A percentile compares a stretch with the other conserved stretches of the same genome.
Evolutionary conservation across 2,329 filamentous ascomycete species (phyloP).

Genomic region (Fusarium bulbicola): DNA sequence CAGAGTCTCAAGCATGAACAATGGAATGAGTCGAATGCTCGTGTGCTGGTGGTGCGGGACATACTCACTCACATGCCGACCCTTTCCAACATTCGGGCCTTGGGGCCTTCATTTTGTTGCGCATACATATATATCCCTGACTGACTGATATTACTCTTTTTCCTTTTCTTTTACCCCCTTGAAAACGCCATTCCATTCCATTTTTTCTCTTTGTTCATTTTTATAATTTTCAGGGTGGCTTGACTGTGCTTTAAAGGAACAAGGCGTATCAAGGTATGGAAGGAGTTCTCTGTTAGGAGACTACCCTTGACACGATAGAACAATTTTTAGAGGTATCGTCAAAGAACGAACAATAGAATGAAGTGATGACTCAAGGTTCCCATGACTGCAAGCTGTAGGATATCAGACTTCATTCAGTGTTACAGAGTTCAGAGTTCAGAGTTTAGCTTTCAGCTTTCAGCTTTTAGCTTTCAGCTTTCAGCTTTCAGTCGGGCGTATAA

Average conservation of each 20-base stretch:
- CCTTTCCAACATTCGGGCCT: constrained; percentile 5
- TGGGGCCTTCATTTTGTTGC: constrained; percentile 4
- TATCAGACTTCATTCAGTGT: neutral
- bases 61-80: constrained; percentile 8
- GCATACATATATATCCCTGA: neutral
- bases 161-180: constrained; percentile 1
- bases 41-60: constrained; percentile 23
- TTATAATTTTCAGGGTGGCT: constrained; percentile 13
- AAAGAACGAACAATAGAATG: constrained; percentile 33
- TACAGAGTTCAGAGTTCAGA: neutral
- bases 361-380: constrained; percentile 32
- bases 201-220: constrained; percentile 26
- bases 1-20: constrained; percentile 56
- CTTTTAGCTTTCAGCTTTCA: neutral
- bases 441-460: neutral
- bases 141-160: constrained; percentile 7
- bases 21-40: neutral
- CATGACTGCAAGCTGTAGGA: neutral
- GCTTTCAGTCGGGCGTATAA: neutral
- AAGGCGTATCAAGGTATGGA: constrained; percentile 33
- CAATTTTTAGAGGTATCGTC: constrained; percentile 32
- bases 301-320: constrained; percentile 34
- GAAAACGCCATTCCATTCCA: neutral
- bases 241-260: constrained; percentile 22
- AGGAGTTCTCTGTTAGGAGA: constrained; percentile 16